phyloP scores from a whole-genome alignment of 129 eudicot species.

The Flaveria trinervia region DNA sequence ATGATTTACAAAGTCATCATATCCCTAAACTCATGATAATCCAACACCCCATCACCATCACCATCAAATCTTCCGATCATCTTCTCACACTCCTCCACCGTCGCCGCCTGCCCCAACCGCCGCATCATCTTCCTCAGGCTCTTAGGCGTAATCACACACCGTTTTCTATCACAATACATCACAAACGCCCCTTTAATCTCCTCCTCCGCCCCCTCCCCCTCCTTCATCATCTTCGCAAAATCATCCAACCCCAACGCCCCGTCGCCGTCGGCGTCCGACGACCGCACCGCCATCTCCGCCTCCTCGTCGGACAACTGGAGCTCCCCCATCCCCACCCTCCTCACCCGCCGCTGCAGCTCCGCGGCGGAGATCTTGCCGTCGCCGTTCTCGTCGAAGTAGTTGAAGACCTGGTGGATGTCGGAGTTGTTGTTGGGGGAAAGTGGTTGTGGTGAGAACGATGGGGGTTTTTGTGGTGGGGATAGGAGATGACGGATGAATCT shows the following conservation, averaged over 20 bases:
- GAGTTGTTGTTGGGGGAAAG: slow-evolving; percentile 18
- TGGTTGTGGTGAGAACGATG: not conserved
- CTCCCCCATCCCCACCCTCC: slow-evolving; percentile 31
- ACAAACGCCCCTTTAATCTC: slow-evolving; percentile 50
- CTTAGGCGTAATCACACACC: slow-evolving; percentile 42
- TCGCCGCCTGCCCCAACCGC: slow-evolving; percentile 41
- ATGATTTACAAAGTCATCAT: slow-evolving; percentile 36
- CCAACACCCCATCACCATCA: slow-evolving; percentile 50
- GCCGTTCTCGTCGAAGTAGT: slow-evolving; percentile 48
- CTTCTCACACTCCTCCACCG: slow-evolving; percentile 35
- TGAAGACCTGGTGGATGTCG: slow-evolving; percentile 42
- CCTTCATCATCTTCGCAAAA: slow-evolving; percentile 47
- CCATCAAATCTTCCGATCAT: slow-evolving; percentile 54
- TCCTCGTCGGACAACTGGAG: slow-evolving; percentile 40
- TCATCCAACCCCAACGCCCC: slow-evolving; percentile 46
- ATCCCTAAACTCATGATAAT: slow-evolving; percentile 43
- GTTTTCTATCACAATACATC: slow-evolving; percentile 41
- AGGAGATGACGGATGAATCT: slow-evolving; percentile 18
- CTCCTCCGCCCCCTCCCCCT: slow-evolving; percentile 34
- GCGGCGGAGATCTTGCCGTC: slow-evolving; percentile 50
- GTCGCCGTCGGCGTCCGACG: slow-evolving; percentile 47
- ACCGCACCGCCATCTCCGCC: slow-evolving; percentile 42
- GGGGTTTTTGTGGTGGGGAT: slow-evolving; percentile 18
- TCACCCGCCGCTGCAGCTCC: slow-evolving; percentile 35
- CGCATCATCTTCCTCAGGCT: slow-evolving; percentile 47